phyloP scores from a whole-genome alignment of 768 basidiomycete species.

The Mycena galericulata region DNA sequence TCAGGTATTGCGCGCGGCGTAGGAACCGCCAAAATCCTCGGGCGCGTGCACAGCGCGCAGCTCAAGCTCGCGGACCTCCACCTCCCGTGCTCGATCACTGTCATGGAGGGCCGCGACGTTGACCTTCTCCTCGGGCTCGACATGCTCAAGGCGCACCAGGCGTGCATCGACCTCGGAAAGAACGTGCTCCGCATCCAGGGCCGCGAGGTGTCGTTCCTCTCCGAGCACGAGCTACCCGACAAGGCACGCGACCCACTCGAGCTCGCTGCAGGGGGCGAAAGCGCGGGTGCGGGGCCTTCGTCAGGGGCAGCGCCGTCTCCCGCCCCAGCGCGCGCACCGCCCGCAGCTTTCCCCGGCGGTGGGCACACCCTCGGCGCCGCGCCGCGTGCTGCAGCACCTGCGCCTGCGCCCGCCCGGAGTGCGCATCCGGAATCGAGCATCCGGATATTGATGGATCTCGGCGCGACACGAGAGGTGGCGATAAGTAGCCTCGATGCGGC shows the following conservation, averaged over 20 bases:
- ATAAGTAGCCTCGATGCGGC: slow-evolving; percentile 81
- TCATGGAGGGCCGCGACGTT: slow-evolving; percentile 95
- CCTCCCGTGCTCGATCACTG: slow-evolving; percentile 92
- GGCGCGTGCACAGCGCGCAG: slow-evolving; percentile 93
- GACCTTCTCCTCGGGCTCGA: slow-evolving; percentile 98
- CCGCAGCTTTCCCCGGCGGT: slow-evolving; percentile 71
- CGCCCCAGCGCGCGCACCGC: slow-evolving; percentile 24
- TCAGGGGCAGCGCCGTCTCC: slow-evolving; percentile 36
- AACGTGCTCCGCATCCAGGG: slow-evolving; percentile 93
- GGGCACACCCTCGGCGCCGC: slow-evolving; percentile 70
- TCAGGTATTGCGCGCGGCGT: slow-evolving; percentile 93
- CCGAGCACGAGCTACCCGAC: slow-evolving; percentile 95
- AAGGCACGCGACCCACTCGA: slow-evolving; percentile 67
- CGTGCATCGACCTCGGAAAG: slow-evolving; percentile 93
- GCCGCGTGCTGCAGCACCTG: slow-evolving; percentile 46
- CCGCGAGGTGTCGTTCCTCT: slow-evolving; percentile 87
- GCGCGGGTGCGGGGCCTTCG: slow-evolving; percentile 37
- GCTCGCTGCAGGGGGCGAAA: slow-evolving; percentile 30
- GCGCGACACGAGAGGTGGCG: slow-evolving; percentile 82
- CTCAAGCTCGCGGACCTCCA: slow-evolving; percentile 87
- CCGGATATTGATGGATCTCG: slow-evolving; percentile 77
- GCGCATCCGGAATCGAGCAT: slow-evolving; percentile 72
- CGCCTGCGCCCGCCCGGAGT: slow-evolving; percentile 37
- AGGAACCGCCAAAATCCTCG: slow-evolving; percentile 94
- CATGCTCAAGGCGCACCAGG: slow-evolving; percentile 98